Evolutionary conservation across 805 yeast species (phyloP).

Genomic region (Grigorovia yakushimaensis): DNA sequence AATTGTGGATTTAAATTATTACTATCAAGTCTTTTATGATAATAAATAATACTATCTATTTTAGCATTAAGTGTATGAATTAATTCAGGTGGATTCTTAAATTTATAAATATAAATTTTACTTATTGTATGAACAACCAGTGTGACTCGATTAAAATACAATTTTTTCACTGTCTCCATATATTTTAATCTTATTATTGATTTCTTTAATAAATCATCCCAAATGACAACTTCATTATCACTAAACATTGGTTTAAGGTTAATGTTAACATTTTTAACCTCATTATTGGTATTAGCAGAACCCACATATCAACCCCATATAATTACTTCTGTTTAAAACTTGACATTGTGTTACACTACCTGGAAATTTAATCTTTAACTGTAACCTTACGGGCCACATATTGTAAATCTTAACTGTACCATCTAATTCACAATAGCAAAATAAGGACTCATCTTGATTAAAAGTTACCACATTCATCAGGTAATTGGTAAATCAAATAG

Average conservation of each 20-base stretch:
- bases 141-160: constrained; percentile 62
- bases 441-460: constrained; percentile 87
- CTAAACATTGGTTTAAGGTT: constrained; percentile 74
- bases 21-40: not conserved
- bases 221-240: constrained; percentile 67
- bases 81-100: constrained; percentile 59
- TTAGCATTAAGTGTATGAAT: not conserved
- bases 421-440: constrained; percentile 67
- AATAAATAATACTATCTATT: not conserved
- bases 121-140: constrained; percentile 63
- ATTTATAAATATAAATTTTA: constrained; percentile 66
- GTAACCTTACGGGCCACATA: constrained; percentile 60
- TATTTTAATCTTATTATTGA: constrained; percentile 69
- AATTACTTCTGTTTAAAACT: constrained; percentile 87
- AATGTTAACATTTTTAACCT: not conserved
- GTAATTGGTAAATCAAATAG: not conserved
- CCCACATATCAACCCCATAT: constrained; percentile 84
- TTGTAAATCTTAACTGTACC: constrained; percentile 75
- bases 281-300: not conserved
- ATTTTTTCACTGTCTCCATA: constrained; percentile 62
- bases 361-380: constrained; percentile 14
- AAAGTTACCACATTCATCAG: constrained; percentile 16
- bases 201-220: constrained; percentile 83
- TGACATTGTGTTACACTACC: constrained; percentile 56
- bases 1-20: not conserved